A percentile compares a stretch with the other conserved stretches of the same genome.
Evolutionary conservation across 306 rosid genomes (phyloP).

Genomic region (Prinsepia uniflora): DNA sequence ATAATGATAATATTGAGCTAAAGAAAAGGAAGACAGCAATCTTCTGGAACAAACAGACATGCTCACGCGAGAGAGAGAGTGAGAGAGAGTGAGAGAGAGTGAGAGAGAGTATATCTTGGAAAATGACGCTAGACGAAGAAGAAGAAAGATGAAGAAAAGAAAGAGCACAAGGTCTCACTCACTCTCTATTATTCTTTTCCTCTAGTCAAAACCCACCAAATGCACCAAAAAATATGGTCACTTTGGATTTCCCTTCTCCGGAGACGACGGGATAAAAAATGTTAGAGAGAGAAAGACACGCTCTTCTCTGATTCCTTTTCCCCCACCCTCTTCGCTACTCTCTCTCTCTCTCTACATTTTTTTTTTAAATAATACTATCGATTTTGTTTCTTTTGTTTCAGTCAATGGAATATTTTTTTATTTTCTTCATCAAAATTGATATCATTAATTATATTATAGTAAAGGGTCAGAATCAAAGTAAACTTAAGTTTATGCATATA

Average conservation of each 20-base stretch:
- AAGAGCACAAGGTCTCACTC: slow-evolving; percentile 30
- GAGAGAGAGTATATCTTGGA: slow-evolving; percentile 67
- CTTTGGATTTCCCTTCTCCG: slow-evolving; percentile 53
- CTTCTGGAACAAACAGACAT: slow-evolving; percentile 45
- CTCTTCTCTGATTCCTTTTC: slow-evolving; percentile 60
- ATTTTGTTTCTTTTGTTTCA: not conserved
- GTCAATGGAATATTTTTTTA: not conserved
- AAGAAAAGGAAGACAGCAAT: slow-evolving; percentile 15
- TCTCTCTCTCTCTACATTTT: slow-evolving; percentile 17
- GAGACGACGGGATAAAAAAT: slow-evolving; percentile 59
- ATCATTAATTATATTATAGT: slow-evolving; percentile 1
- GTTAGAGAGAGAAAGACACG: slow-evolving; percentile 51
- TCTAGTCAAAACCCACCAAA: slow-evolving; percentile 39
- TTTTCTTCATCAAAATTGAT: not conserved
- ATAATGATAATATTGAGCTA: not conserved
- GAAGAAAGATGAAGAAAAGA: slow-evolving; percentile 2
- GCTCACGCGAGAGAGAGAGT: slow-evolving; percentile 24
- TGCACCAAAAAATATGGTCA: slow-evolving; percentile 31
- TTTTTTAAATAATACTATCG: not conserved
- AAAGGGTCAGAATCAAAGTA: not conserved
- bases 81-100: slow-evolving; percentile 20
- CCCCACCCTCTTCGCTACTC: slow-evolving; percentile 56
- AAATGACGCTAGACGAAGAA: slow-evolving; percentile 72
- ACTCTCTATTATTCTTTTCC: slow-evolving; percentile 27
- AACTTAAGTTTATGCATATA: no score